Conservation (phyloP, 768 basidiomycete genomes). For the Trametes gibbosa region DNA sequence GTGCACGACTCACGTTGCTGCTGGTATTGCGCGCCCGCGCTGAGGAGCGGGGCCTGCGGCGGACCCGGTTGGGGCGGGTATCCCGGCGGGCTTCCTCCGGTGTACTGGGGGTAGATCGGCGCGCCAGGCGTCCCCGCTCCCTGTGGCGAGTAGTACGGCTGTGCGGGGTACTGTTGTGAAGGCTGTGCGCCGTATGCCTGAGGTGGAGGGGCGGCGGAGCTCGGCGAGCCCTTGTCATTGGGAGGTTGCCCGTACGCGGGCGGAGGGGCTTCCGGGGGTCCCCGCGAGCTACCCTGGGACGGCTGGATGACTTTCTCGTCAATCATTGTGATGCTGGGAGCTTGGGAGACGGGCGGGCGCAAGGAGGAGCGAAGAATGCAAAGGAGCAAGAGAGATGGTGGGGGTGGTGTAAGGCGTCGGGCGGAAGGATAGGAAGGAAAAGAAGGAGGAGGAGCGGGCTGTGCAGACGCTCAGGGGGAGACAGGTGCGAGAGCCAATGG, state of each 20-base stretch:
- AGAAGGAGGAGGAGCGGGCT: background rate
- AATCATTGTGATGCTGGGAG: background rate
- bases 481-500: no score
- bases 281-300: no score
- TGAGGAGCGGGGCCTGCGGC: background rate
- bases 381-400: background rate
- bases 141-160: background rate
- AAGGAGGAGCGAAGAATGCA: background rate
- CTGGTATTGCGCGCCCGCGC: slow-evolving; percentile 19
- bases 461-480: background rate
- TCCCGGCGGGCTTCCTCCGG: no score
- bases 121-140: background rate
- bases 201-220: background rate
- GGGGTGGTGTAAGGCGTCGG: no score
- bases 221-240: background rate
- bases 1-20: slow-evolving; percentile 17
- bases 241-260: slow-evolving; percentile 2
- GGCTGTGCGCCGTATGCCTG: background rate
- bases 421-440: background rate
- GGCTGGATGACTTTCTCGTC: slow-evolving; percentile 1
- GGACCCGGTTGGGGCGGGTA: no score
- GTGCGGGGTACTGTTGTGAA: background rate
- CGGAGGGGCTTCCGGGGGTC: background rate
- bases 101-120: no score
- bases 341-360: background rate